Evolutionary conservation across 352 stramenopile species (phyloP).

Genomic region (Phytophthora megakarya): DNA sequence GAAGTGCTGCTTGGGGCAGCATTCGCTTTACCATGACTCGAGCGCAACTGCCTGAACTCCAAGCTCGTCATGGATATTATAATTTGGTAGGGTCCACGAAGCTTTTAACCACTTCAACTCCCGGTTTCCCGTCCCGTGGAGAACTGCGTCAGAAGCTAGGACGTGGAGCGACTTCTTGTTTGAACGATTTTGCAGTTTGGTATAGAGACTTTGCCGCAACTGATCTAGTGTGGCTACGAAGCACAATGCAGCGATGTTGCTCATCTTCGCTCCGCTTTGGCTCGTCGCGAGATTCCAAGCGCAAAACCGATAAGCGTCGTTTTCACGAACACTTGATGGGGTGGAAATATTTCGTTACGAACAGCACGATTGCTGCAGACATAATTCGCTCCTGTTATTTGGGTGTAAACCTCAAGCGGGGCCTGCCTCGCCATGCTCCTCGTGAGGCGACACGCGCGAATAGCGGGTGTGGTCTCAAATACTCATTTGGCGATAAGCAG

Average conservation of each 20-base stretch:
- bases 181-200: conserved; percentile 3
- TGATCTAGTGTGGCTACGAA: background rate
- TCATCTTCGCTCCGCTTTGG: background rate
- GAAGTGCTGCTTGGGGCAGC: conserved; percentile 1
- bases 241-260: conserved; percentile 17
- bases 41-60: conserved; percentile 7
- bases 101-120: conserved; percentile 5
- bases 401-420: too few species aligned
- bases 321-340: too few species aligned
- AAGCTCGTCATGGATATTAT: conserved; percentile 19
- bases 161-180: background rate
- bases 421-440: too few species aligned
- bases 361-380: too few species aligned
- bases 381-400: too few species aligned
- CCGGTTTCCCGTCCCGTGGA: too few species aligned
- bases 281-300: background rate
- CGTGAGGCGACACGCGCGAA: conserved; percentile 9
- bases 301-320: background rate
- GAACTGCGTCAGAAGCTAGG: too few species aligned
- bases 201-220: conserved; percentile 16
- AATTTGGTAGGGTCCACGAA: background rate
- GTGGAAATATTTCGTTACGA: background rate
- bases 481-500: conserved; percentile 5
- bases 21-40: background rate
- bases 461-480: background rate